Base-by-base conservation (phyloP, 2,329 filamentous ascomycete species). In the Thyridium curvatum region DNA sequence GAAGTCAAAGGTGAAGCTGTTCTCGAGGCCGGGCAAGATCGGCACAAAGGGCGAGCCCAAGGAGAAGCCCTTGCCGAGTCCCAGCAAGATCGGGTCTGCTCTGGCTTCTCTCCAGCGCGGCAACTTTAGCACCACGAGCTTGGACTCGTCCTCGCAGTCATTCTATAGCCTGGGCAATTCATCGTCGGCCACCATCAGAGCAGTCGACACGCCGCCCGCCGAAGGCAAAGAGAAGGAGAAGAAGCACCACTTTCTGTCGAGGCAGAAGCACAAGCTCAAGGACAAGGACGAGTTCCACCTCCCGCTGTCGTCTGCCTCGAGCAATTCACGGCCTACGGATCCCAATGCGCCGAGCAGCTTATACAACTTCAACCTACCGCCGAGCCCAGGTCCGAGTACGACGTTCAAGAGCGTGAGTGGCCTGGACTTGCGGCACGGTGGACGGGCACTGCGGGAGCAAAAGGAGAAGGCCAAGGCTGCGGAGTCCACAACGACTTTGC, bases 341-440 rank as follows among this genome's bases (percentile, higher is more conserved):
- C 84, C 85, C 1, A 82, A 68, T 52, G 84, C 84, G 3, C 84
- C 86, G 1, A 83, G 78, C 48, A 86, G 84, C 39, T 61, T 91
- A 4, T 91, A 91, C 65, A 88, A 79, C 45, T 90, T 91, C 60
- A 84, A 80, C 41, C 61, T 86, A 2, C 85, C 85, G 2, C 73
- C 82, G 8, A 88, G 82, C 43, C 84, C 86, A 2, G 82, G 75
- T 0, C 78, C 81, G 12, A 74, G 70, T 38, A 74, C 71, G 18
- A 69, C 75, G 26, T 94, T 97, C 56, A 94, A 93, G 62, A 84
- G 83, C 3, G 85, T 93, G 54, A 91, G 85, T 42, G 85, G 84
- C 0, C 67, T 91, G 32, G 86, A 91, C 59, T 65, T 91, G 18
- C 72, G 86, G 37, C 86, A 91, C 62, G 86, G 84, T 32, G 86